Base-by-base conservation (phyloP, 108 stramenopile genomes). In the Stephanodiscus triporus region DNA sequence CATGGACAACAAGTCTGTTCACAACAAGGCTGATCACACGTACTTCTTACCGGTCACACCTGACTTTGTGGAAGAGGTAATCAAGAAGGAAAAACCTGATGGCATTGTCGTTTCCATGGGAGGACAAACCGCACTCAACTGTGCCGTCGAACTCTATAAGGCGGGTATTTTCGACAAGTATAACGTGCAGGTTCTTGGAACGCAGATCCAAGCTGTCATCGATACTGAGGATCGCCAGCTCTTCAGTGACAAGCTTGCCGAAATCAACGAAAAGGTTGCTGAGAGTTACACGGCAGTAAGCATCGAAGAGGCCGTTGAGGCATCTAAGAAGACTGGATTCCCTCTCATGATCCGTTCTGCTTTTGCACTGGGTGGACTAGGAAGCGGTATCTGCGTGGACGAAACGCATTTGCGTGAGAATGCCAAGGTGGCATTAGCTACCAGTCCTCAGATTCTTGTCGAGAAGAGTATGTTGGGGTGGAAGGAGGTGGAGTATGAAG, bases 401-500 rank as follows among this genome's bases (percentile, higher is more conserved):
- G 97, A 96, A 70, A 81, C 78, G 11, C 86, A 92, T 23, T 85
- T 97, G 36, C 74, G 78, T 19, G 88, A 93, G 36, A 95, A 96
- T 92, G 96, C 89, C 13, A 73, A 76, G 50, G 95, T 94, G 85
- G 98, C 98, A 34, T 84, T 98, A 47, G 86, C 91, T 19, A 73
- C 87, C 29, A 89, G 94, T 70, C 89, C 91, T 47, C 98, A 99
- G 67, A 96, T 99, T 67, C 89, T 99, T 60, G 96, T 99, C 60
- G 98, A 99, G 70, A 97, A 92, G 88, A 92, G 92, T 82, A 93
- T 99, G 85, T 68, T 84, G 57, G 98, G 98, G 70, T 99, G 98
- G 98, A 99, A 99, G 80, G 98, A 99, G 84, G 91, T 98, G 14
- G 98, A 99, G 75, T 99, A 99, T 80, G 98, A 99, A 84, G 95